Percentiles rank a stretch among this genome's conserved stretches.
phyloP scores from a whole-genome alignment of 2,329 filamentous ascomycete species.

The Karstenula rhodostoma region DNA sequence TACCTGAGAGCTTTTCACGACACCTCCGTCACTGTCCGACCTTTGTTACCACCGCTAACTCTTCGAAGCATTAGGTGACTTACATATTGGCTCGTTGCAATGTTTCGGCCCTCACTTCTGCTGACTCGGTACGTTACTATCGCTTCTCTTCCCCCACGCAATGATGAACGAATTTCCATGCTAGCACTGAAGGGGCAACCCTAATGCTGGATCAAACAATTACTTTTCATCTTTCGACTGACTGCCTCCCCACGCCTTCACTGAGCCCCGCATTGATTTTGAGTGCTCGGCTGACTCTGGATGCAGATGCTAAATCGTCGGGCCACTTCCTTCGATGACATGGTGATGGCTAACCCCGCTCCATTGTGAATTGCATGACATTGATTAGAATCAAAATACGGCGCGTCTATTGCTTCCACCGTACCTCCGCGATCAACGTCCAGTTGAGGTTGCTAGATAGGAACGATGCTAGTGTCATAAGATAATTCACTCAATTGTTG shows the following conservation, averaged over 20 bases:
- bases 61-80: constrained; percentile 3
- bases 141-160: constrained; percentile 18
- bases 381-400: background rate
- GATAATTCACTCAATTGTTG: background rate
- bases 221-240: constrained; percentile 53
- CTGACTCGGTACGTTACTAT: constrained; percentile 9
- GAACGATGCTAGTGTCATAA: too few relatives aligned
- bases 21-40: background rate
- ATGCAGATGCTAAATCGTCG: background rate
- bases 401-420: too few relatives aligned
- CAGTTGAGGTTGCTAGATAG: too few relatives aligned
- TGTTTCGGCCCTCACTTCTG: background rate
- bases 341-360: background rate
- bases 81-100: background rate
- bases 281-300: background rate
- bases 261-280: background rate
- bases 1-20: constrained; percentile 40
- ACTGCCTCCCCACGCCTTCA: constrained; percentile 16
- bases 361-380: background rate
- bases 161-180: constrained; percentile 50
- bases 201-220: constrained; percentile 44
- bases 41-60: constrained; percentile 15
- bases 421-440: too few relatives aligned
- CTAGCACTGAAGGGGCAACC: constrained; percentile 47
- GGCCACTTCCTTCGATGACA: background rate